Evolutionary conservation across 2,329 filamentous ascomycete genomes (phyloP), one percentile per base, ranked within the genome.

Genomic region (Fusarium xyrophilum): DNA sequence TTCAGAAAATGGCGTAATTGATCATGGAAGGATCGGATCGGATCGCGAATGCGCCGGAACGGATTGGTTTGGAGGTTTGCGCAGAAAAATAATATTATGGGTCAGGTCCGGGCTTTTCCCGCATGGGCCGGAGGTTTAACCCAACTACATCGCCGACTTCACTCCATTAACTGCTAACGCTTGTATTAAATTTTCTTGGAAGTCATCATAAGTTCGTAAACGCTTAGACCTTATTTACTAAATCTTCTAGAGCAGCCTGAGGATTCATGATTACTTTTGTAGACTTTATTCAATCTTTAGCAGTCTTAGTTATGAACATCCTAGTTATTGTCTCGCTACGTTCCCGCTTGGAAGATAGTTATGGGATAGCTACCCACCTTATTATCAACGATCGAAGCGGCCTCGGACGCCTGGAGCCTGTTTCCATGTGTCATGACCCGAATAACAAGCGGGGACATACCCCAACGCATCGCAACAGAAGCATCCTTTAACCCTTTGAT

Each of bases 11-110:
- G 65, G 61, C 56, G 67, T 69, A 71, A 66, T 73, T 56, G 46
- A 62, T 51, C 51, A 56, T 42, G 33, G 40, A 51, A 17, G 35
- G 46, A 65, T 71, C 58, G 44, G 46, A 68, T 71, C 58, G 43
- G 43, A 69, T 73, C 56, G 71, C 64, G 73, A 65, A 73, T 71
- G 68, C 60, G 63, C 56, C 51, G 50, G 56, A 59, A 56, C 32
- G 56, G 62, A 74, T 74, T 74, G 71, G 71, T 33, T 56, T 59
- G 43, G 52, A 56, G 59, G 57, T 51, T 61, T 56, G 58, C 33
- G 23, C 57, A 48, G 68, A 71, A 64, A 72, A 70, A 47, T 48
- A 70, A 47, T 48, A 71, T 50, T 50, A 39, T 67, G 62, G 71
- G 56, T 63, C 30, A 35, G 15, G 21, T 15, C 46, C 46, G 46